Conservation (phyloP, 2,329 filamentous ascomycete species). For the Seiridium unicorne region DNA sequence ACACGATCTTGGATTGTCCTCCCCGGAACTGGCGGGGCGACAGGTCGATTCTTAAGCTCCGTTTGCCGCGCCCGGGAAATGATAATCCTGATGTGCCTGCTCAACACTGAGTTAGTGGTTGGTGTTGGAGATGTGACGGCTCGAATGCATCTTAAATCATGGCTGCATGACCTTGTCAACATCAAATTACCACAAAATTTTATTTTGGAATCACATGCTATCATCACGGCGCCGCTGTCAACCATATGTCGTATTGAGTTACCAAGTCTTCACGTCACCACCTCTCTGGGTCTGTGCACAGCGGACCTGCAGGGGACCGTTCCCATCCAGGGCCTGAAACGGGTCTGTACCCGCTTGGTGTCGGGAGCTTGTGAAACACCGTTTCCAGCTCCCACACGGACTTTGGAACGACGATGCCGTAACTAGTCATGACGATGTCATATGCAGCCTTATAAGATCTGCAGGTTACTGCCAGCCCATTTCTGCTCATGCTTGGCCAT, state of each 20-base stretch:
- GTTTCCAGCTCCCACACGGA: not conserved
- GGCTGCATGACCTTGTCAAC: too few species aligned
- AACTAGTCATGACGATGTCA: not conserved
- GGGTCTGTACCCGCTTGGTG: too few species aligned
- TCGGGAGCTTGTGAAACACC: not conserved
- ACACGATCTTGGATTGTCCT: not conserved
- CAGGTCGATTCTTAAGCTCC: not conserved
- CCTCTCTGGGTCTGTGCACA: too few species aligned
- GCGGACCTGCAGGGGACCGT: too few species aligned
- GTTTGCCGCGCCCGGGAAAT: not conserved
- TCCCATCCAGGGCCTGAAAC: too few species aligned
- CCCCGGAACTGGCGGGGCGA: not conserved
- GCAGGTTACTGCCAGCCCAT: not conserved
- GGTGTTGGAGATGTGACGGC: too few species aligned
- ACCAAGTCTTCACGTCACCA: not conserved
- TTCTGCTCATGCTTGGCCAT: not conserved
- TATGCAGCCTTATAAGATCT: not conserved
- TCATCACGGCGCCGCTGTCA: too few species aligned
- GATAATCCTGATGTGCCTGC: too few species aligned
- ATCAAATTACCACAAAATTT: not conserved
- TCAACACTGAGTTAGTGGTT: too few species aligned
- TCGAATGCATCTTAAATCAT: too few species aligned
- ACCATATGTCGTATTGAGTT: not conserved
- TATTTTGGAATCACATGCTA: not conserved
- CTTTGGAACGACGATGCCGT: not conserved